Conservation (phyloP, 208 protist genomes). For the Crithidia brevicula region DNA sequence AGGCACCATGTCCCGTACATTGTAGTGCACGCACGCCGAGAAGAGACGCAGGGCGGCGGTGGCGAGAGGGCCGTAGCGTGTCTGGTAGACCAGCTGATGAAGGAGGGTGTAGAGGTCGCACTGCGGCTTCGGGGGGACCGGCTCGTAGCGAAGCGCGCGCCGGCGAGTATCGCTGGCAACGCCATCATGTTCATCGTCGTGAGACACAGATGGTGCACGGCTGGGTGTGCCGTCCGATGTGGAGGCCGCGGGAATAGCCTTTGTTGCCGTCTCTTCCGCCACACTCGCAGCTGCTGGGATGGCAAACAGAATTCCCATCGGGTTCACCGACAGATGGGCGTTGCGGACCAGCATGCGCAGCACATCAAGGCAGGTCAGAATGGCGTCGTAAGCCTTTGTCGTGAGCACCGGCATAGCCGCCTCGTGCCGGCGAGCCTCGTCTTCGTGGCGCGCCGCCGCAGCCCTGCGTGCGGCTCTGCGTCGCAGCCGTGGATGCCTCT, state of each 20-base stretch:
- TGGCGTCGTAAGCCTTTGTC: slow-evolving; percentile 50
- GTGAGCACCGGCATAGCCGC: slow-evolving; percentile 34
- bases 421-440: slow-evolving; percentile 1
- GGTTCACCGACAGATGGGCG: slow-evolving; percentile 34
- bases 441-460: slow-evolving; percentile 9
- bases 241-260: neutral
- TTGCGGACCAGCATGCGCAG: slow-evolving; percentile 49
- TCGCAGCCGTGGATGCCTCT: neutral
- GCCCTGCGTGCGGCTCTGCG: neutral
- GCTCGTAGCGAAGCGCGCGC: neutral
- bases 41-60: slow-evolving; percentile 56
- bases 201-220: slow-evolving; percentile 6
- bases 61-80: slow-evolving; percentile 61
- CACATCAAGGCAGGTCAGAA: slow-evolving; percentile 57
- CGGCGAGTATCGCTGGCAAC: neutral
- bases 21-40: slow-evolving; percentile 79
- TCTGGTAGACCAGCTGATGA: slow-evolving; percentile 60
- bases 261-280: neutral
- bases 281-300: neutral
- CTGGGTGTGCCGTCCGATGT: neutral
- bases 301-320: slow-evolving; percentile 28
- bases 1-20: slow-evolving; percentile 85
- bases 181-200: neutral
- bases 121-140: slow-evolving; percentile 14
- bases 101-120: slow-evolving; percentile 64